Evolutionary conservation across 306 rosid genomes (phyloP).

Genomic region (Medicago truncatula): MtrunA17r5.0-ANR NC_053042.1:4825501-4826000

Average conservation of each 20-base stretch:
- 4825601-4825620: slow-evolving; percentile 10
- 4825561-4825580: slow-evolving; percentile 94
- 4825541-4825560: slow-evolving; percentile 74
- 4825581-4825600: slow-evolving; percentile 7
- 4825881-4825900: slow-evolving; percentile 11
- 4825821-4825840: slow-evolving; percentile 5
- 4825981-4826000: too few species aligned
- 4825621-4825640: slow-evolving; percentile 8
- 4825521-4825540: slow-evolving; percentile 54
- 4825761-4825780: slow-evolving; percentile 13
- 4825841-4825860: slow-evolving; percentile 6
- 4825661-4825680: slow-evolving; percentile 9
- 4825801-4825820: slow-evolving; percentile 5
- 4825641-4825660: slow-evolving; percentile 13
- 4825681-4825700: slow-evolving; percentile 12
- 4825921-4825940: background rate
- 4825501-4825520: slow-evolving; percentile 24
- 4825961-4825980: background rate
- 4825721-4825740: slow-evolving; percentile 23
- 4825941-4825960: slow-evolving; percentile 15
- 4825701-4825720: slow-evolving; percentile 12
- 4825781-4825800: slow-evolving; percentile 8
- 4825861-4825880: background rate
- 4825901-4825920: slow-evolving; percentile 15
- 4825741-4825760: slow-evolving; percentile 26